A percentile compares a stretch with the other conserved stretches of the same genome.
phyloP scores from a whole-genome alignment of 2,329 filamentous ascomycete genomes.

The Microascus cirrosus region DNA sequence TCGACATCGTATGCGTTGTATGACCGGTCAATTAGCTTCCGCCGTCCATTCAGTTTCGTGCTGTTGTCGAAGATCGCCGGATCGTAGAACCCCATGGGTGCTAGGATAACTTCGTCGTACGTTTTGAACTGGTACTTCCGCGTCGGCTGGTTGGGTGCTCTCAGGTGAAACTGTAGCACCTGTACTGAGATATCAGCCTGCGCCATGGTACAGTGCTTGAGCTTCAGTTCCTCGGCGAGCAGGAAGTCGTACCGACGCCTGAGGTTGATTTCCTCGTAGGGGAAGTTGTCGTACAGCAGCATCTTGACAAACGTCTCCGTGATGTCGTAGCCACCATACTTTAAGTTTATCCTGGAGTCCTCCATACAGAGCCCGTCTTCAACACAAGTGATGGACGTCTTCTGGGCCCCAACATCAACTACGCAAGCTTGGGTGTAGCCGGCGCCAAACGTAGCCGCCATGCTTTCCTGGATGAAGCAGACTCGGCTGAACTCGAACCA shows the following conservation, averaged over 20 bases:
- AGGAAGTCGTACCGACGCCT: conserved; percentile 84
- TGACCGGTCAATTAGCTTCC: conserved; percentile 74
- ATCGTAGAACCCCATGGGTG: conserved; percentile 89
- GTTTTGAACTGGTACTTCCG: conserved; percentile 93
- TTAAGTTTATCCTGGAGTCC: conserved; percentile 88
- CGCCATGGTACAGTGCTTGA: conserved; percentile 82
- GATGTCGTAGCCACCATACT: conserved; percentile 85
- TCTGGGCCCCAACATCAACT: conserved; percentile 92
- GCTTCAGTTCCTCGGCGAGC: conserved; percentile 90
- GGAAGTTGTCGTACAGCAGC: conserved; percentile 94
- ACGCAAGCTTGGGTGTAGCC: conserved; percentile 92
- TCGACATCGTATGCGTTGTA: conserved; percentile 90
- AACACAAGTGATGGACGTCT: conserved; percentile 93
- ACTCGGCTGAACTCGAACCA: conserved; percentile 85
- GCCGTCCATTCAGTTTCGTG: conserved; percentile 66
- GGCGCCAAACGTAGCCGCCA: conserved; percentile 89
- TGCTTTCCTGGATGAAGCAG: conserved; percentile 91
- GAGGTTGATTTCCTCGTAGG: conserved; percentile 90
- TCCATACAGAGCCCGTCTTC: conserved; percentile 93
- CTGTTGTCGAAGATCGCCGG: conserved; percentile 78
- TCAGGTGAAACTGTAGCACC: conserved; percentile 79
- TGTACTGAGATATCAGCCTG: conserved; percentile 85
- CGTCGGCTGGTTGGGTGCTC: conserved; percentile 78
- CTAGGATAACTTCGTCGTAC: conserved; percentile 92
- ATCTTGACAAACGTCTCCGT: conserved; percentile 94